These are phyloP conservation scores for Epithemia pelagica DNA, from an alignment of 108 stramenopile species.

Conservation along the genomic window DNA sequence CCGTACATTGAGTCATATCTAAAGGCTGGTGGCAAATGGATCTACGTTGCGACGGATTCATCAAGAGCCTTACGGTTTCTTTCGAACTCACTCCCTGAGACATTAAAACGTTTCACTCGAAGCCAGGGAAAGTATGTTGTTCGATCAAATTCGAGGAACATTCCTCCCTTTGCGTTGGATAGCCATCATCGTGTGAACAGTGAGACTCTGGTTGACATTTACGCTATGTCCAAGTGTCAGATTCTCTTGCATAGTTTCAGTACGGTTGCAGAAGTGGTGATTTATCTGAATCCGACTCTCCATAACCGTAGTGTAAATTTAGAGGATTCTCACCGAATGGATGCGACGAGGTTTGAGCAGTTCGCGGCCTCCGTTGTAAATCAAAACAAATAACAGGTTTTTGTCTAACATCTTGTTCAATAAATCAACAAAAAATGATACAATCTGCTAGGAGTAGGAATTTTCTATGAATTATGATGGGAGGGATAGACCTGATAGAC, in stretches of 20 bases:
- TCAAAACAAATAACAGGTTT: neutral
- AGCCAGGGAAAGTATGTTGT: constrained; percentile 23
- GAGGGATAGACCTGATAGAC: too few relatives aligned
- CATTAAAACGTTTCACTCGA: constrained; percentile 12
- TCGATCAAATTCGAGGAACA: constrained; percentile 18
- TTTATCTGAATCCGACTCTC: constrained; percentile 36
- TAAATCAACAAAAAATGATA: too few relatives aligned
- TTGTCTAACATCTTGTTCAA: too few relatives aligned
- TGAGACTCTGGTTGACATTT: constrained; percentile 34
- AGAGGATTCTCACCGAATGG: constrained; percentile 23
- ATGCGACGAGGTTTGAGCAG: constrained; percentile 11
- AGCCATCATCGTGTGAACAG: constrained; percentile 37
- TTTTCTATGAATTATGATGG: too few relatives aligned
- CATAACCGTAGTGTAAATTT: constrained; percentile 26
- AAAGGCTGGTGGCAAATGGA: constrained; percentile 16
- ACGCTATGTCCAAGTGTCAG: constrained; percentile 40
- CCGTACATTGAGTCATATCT: constrained; percentile 25
- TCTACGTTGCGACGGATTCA: constrained; percentile 35
- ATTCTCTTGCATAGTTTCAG: constrained; percentile 35
- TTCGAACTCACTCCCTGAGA: constrained; percentile 5
- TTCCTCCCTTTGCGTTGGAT: constrained; percentile 25
- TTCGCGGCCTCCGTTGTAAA: neutral
- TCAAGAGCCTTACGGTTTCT: constrained; percentile 19
- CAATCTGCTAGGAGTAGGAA: too few relatives aligned
- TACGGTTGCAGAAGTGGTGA: constrained; percentile 33